Evolutionary conservation across 2,329 filamentous ascomycete genomes (phyloP).

Genomic region (Cladophialophora carrionii): DNA sequence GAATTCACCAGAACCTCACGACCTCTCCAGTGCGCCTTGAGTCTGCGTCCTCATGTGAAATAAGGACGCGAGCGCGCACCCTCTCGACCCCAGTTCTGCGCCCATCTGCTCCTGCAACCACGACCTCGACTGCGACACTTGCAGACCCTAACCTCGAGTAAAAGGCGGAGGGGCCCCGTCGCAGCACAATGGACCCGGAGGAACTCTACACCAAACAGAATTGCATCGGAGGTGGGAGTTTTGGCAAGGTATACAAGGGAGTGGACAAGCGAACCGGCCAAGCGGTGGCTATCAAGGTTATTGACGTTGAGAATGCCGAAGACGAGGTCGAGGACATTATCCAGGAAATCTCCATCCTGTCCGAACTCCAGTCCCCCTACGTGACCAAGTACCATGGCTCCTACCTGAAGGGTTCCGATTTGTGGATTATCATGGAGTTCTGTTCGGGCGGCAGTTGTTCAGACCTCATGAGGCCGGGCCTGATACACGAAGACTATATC

Average conservation of each 20-base stretch:
- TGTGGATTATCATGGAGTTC: slow-evolving; percentile 99
- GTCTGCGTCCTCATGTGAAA: not conserved
- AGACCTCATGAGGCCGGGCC: slow-evolving; percentile 90
- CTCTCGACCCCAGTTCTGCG: not conserved
- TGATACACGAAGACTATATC: slow-evolving; percentile 93
- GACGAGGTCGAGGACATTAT: slow-evolving; percentile 99
- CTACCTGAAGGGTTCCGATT: slow-evolving; percentile 89
- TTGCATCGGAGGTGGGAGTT: slow-evolving; percentile 93
- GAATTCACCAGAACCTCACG: not conserved
- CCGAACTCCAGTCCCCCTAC: slow-evolving; percentile 91
- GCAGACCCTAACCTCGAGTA: not conserved
- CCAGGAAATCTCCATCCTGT: slow-evolving; percentile 96
- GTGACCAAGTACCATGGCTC: slow-evolving; percentile 98
- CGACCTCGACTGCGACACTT: not conserved
- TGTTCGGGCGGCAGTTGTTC: slow-evolving; percentile 96
- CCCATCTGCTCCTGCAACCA: not conserved
- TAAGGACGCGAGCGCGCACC: not conserved
- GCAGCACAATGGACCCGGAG: slow-evolving; percentile 71
- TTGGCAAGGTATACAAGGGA: slow-evolving; percentile 98
- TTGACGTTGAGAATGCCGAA: slow-evolving; percentile 98
- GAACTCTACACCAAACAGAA: slow-evolving; percentile 90
- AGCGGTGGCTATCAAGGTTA: slow-evolving; percentile 96
- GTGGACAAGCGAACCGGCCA: slow-evolving; percentile 92
- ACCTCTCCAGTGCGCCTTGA: not conserved
- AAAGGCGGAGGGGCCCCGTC: not conserved